Percentiles rank a stretch among this genome's conserved stretches.
phyloP scores from a whole-genome alignment of 306 rosid species.

The Elaeagnus macrophylla region DNA sequence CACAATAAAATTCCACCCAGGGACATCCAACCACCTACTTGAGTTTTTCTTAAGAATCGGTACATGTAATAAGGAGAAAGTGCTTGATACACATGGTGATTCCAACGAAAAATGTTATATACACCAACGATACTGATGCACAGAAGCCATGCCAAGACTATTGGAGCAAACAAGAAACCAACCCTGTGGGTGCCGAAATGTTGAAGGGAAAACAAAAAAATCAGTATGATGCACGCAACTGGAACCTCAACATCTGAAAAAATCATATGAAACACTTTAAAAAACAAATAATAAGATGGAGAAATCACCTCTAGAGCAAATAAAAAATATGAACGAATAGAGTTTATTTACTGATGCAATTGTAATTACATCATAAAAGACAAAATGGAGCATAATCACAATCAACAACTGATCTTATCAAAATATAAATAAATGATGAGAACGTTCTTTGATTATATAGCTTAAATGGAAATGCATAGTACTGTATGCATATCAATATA shows the following conservation, averaged over 20 bases:
- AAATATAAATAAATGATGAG: background rate
- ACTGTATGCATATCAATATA: constrained; percentile 1
- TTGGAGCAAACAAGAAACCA: constrained; percentile 86
- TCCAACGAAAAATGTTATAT: constrained; percentile 72
- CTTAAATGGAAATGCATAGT: background rate
- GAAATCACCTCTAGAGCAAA: too few species aligned
- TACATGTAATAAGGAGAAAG: constrained; percentile 74
- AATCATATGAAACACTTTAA: constrained; percentile 19
- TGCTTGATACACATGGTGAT: constrained; percentile 56
- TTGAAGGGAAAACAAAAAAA: constrained; percentile 82
- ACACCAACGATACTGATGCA: constrained; percentile 81
- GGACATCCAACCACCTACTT: constrained; percentile 73
- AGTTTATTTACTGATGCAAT: constrained; percentile 14
- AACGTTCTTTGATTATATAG: background rate
- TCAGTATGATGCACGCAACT: constrained; percentile 65
- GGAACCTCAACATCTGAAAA: constrained; percentile 81
- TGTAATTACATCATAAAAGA: background rate
- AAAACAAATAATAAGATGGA: too few species aligned
- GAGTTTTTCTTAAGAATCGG: constrained; percentile 55
- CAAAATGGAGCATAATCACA: background rate
- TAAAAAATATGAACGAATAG: constrained; percentile 1
- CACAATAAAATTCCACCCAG: constrained; percentile 91
- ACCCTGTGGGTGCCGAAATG: constrained; percentile 94
- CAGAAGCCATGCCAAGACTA: constrained; percentile 72
- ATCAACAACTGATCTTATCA: constrained; percentile 5